Evolutionary conservation across 192 early-diverging fungal genomes (phyloP).

Genomic region (Mortierella claussenii): DNA sequence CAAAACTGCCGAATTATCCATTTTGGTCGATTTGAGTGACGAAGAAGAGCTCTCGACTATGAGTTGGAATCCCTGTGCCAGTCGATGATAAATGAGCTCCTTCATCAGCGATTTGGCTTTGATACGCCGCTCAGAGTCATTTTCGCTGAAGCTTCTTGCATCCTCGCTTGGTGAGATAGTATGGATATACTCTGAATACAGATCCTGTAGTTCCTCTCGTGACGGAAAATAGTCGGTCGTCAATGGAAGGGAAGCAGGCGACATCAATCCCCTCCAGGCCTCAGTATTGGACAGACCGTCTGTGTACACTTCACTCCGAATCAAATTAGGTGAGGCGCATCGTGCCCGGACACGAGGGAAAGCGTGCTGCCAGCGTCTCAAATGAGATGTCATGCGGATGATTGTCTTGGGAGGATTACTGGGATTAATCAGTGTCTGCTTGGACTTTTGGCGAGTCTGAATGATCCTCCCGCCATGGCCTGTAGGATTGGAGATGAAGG

Average conservation of each 20-base stretch:
- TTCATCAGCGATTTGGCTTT: constrained; percentile 68
- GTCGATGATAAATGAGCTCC: constrained; percentile 89
- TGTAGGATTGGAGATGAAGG: constrained; percentile 31
- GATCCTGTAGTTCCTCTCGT: constrained; percentile 68
- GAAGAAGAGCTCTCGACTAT: constrained; percentile 59
- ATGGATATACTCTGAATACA: constrained; percentile 85
- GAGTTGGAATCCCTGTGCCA: constrained; percentile 94
- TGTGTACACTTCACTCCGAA: constrained; percentile 62
- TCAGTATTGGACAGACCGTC: constrained; percentile 58
- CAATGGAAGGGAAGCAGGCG: constrained; percentile 93
- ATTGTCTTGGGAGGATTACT: constrained; percentile 72
- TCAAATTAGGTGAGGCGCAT: constrained; percentile 56
- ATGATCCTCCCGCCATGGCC: constrained; percentile 39
- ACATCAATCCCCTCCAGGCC: constrained; percentile 91
- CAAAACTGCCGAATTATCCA: neutral
- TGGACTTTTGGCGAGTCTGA: constrained; percentile 36
- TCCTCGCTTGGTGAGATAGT: constrained; percentile 70
- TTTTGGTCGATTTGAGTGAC: constrained; percentile 3
- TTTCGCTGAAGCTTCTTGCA: constrained; percentile 54
- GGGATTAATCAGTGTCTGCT: constrained; percentile 67
- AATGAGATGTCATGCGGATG: constrained; percentile 69
- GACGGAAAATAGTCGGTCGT: constrained; percentile 89
- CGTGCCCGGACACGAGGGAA: constrained; percentile 60
- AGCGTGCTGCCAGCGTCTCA: constrained; percentile 90
- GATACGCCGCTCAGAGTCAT: constrained; percentile 47